Base-by-base conservation (phyloP, 345 rosid genomes). In the Eucalyptus erythrocorys region DNA sequence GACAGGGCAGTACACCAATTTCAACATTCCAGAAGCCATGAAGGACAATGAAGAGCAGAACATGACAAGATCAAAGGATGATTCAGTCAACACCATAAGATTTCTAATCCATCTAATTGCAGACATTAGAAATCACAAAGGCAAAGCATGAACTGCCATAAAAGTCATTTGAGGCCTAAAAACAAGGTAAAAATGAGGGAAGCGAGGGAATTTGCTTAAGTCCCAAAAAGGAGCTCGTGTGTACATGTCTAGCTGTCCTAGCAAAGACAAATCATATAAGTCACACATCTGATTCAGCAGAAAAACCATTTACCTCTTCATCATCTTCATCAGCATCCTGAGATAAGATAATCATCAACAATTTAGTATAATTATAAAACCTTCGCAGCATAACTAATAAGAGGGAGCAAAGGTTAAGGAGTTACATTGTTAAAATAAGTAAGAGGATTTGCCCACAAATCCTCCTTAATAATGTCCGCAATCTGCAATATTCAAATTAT, bases 391-490 rank as follows among this genome's bases (percentile, higher is more conserved):
- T 10, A 37, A 87, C 59, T 43, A 19, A 50, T 40, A 86, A 45
- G 16, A 64, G 40, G 50, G 57, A 86, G 55, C 80, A 51, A 26
- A 71, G 66, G 19, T 42, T 50, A 88, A 32, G 59, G 51, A 22
- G 66, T 92, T 94, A 97, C 99, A 92, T 91, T 95, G 94, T 94
- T 96, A 89, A 97, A 97, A 89, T 95, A 96, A 71, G 95, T 91
- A 87, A 96, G 96, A 64, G 99, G 99, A 95, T 96, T 96, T 85
- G 97, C 93, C 99, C 99, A 97, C 50, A 97, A 86, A 89, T 97
- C 99, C 91, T 96, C 99, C 94, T 96, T 97, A 89, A 97, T 96
- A 32, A 97, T 93, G 90, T 96, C 99, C 5, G 99, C 98, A 68
- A 97, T 91, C 99, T 97, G 97, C 91, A 91, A 79, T 64, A 71